Evolutionary conservation across 2,329 filamentous ascomycete genomes (phyloP), one percentile per base, ranked within the genome.

Genomic region (Penicillium sp.): DNA sequence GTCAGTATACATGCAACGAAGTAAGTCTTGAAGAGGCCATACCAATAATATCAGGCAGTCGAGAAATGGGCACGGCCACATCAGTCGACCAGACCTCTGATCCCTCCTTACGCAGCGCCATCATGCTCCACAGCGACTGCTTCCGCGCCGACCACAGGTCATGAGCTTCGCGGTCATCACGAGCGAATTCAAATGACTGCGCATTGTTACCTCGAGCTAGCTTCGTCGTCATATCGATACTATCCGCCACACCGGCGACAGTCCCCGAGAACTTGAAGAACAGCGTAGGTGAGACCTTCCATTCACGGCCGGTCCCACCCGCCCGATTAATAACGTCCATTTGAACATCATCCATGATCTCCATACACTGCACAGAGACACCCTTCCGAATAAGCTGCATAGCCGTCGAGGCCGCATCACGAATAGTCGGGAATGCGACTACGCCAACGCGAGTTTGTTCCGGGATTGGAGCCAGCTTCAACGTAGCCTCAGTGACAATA

Each of bases 161-260:
- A 61, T 82, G 78, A 48, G 80, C 80, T 65, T 85, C 82, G 54
- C 78, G 72, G 5, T 79, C 78, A 57, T 78, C 75, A n/a, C 72
- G 72, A 10, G 83, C 81, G 63, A 85, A 85, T 53, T 83, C 79
- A 49, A 85, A 85, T 2, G 78, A 74, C 1, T 77, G 76, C 24
- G 79, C 77, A 39, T 79, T 78, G 62, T 92, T 85, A 5, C 73
- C 68, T 62, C 83, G 84, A 0, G 89, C 84, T 46, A 95, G 88
- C 10, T 78, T 74, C 62, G 86, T 84, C 1, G 93, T 90, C 49
- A 85, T 77, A 10, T 77, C 73, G 48, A 94, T 87, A 66, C 92
- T 90, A 66, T 95, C 90, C 58, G 84, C 82, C 4, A 96, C 90
- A n/a, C 88, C 84, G 24, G 83, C 83, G 61, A 85, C 87, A 1